Conservation (phyloP, 352 stramenopile species). For the Halophytophthora batemanensis region DNA sequence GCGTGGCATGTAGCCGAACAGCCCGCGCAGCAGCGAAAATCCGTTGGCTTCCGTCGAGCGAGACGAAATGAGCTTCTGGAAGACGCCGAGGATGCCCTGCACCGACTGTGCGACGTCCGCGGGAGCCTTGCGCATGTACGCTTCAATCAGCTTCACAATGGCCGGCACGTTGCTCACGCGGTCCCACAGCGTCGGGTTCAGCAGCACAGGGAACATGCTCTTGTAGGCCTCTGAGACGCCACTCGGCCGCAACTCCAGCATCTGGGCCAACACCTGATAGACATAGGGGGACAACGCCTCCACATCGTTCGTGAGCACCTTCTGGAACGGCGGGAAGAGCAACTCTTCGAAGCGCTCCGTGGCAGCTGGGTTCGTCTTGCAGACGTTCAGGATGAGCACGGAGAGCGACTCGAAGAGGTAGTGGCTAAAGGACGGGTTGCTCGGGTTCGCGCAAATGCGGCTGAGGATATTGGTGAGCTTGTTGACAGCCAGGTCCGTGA, state of each 20-base stretch:
- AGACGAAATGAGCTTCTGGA: conserved; percentile 97
- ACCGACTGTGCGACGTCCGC: conserved; percentile 82
- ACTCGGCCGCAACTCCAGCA: conserved; percentile 93
- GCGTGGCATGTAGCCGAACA: conserved; percentile 88
- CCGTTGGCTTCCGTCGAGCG: conserved; percentile 90
- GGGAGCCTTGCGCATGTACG: conserved; percentile 95
- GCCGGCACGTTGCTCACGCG: conserved; percentile 96
- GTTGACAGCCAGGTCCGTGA: conserved; percentile 93
- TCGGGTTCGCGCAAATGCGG: conserved; percentile 96
- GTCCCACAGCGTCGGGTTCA: conserved; percentile 95
- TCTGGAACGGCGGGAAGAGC: conserved; percentile 97
- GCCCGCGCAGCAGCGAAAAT: conserved; percentile 91
- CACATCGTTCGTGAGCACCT: conserved; percentile 96
- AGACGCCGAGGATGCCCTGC: conserved; percentile 94
- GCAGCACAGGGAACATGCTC: conserved; percentile 92
- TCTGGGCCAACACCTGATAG: conserved; percentile 98
- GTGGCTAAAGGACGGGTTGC: conserved; percentile 99
- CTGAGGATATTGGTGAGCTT: conserved; percentile 93
- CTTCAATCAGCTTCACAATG: conserved; percentile 95
- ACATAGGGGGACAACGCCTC: conserved; percentile 95
- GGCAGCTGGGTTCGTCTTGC: conserved; percentile 70
- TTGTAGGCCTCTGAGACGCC: conserved; percentile 92
- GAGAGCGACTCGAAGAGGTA: conserved; percentile 99
- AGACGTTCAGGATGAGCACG: conserved; percentile 93
- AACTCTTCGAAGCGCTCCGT: conserved; percentile 92